Conservation (phyloP, 1,284 basidiomycete genomes). For the Moesziomyces aphidis region DNA sequence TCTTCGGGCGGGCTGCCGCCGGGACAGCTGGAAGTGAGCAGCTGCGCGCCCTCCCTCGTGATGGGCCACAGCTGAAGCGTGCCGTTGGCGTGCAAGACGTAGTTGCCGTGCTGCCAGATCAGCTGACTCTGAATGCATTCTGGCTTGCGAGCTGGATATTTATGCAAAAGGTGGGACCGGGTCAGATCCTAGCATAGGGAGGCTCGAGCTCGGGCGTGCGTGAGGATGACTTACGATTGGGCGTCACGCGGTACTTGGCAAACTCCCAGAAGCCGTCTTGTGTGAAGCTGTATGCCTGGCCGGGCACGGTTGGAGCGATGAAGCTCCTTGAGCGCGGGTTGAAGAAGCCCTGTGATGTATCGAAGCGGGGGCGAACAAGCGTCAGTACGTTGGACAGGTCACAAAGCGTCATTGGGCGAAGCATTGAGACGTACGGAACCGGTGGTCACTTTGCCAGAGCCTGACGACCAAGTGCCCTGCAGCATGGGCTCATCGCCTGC, state of each 20-base stretch:
- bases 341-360: constrained; percentile 49
- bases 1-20: constrained; percentile 27
- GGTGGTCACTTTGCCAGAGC: constrained; percentile 56
- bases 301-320: constrained; percentile 55
- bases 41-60: constrained; percentile 39
- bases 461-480: constrained; percentile 63
- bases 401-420: too few relatives aligned
- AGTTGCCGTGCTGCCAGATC: constrained; percentile 67
- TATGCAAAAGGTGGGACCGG: not conserved
- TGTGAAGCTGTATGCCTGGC: constrained; percentile 65
- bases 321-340: constrained; percentile 64
- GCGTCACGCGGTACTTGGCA: constrained; percentile 57
- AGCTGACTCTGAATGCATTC: constrained; percentile 61
- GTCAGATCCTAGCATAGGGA: not conserved
- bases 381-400: not conserved
- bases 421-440: constrained; percentile 38
- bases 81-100: constrained; percentile 54
- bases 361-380: not conserved
- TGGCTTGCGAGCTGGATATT: constrained; percentile 37
- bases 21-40: constrained; percentile 34
- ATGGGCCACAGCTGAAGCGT: constrained; percentile 41
- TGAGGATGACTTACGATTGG: constrained; percentile 47
- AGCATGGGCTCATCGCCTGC: constrained; percentile 42
- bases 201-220: not conserved
- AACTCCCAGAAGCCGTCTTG: constrained; percentile 67